Percentiles rank a stretch among this genome's conserved stretches.
Evolutionary conservation across 2,329 filamentous ascomycete species (phyloP).

Genomic region (Pyrenochaeta sp.): DNA sequence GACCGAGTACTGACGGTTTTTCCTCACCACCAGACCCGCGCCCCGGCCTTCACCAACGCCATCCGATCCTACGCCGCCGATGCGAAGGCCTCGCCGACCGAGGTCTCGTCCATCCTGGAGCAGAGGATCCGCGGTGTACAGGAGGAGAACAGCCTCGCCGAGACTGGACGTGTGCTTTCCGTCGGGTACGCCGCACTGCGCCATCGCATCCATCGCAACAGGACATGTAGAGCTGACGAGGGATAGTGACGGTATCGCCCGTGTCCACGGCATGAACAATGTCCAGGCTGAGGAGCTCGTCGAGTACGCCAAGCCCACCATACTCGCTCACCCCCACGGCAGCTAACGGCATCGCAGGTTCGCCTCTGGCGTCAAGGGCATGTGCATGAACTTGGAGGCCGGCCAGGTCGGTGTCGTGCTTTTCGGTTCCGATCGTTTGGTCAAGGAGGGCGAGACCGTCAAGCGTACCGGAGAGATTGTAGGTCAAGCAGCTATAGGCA

Average conservation of each 20-base stretch:
- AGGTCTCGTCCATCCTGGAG: slow-evolving; percentile 99
- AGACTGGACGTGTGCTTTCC: slow-evolving; percentile 98
- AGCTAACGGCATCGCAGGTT: slow-evolving; percentile 70
- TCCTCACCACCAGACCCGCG: slow-evolving; percentile 74
- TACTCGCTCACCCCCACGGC: slow-evolving; percentile 15
- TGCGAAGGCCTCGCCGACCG: slow-evolving; percentile 93
- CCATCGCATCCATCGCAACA: slow-evolving; percentile 37
- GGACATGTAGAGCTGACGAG: slow-evolving; percentile 42
- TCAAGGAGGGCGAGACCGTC: slow-evolving; percentile 99
- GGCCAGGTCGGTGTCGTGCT: slow-evolving; percentile 99
- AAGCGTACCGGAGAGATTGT: slow-evolving; percentile 99
- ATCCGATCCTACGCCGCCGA: slow-evolving; percentile 90
- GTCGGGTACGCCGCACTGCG: slow-evolving; percentile 81
- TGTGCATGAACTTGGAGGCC: slow-evolving; percentile 99
- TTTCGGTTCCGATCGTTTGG: slow-evolving; percentile 99
- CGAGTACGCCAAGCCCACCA: slow-evolving; percentile 74
- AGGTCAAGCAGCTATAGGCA: slow-evolving; percentile 54
- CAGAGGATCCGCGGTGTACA: slow-evolving; percentile 98
- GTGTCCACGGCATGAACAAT: slow-evolving; percentile 99
- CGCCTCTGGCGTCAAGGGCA: slow-evolving; percentile 99
- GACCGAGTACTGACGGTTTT: slow-evolving; percentile 59
- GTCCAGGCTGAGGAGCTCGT: slow-evolving; percentile 99
- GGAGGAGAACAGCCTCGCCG: slow-evolving; percentile 94
- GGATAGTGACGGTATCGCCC: slow-evolving; percentile 97
- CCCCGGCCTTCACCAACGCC: slow-evolving; percentile 78